Evolutionary conservation across 257 asterid species (phyloP), one percentile per base, ranked within the genome.

Genomic region (Apocynum venetum): DNA sequence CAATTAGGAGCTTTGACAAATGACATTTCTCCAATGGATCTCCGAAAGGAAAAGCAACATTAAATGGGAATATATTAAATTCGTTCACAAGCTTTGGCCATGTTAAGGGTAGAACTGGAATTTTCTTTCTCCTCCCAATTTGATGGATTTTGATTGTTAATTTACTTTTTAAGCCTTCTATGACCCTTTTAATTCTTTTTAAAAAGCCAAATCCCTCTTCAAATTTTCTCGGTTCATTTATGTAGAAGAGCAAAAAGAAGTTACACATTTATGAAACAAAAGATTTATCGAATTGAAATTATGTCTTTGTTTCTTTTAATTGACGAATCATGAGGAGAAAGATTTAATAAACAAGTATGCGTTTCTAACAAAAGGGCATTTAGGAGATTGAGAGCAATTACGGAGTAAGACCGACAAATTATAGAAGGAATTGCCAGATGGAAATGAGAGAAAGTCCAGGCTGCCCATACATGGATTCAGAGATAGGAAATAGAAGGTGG

Each of bases 371-470:
- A 56, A 49, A 55, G 80, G 79, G 74, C 43, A 65, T 41, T n/a
- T 53, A 15, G 69, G 56, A 40, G n/a, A 65, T 56, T 70, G 81
- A 49, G 48, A 61, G 57, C 11, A 1, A 53, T 8, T 14, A 51
- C 8, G 9, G 2, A 64, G 77, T 19, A 44, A 36, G 82, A 66
- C 87, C 76, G 84, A 83, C 85, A 72, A 59, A 59, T 66, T 61
- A 49, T 67, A 60, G 48, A 78, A 72, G 76, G 63, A 53, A 72
- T 72, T 57, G 82, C 69, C 81, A 81, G 80, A 56, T 43, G 57
- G 61, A 19, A 46, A 66, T 11, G 71, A 19, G 68, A 48, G 53
- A 76, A 82, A 79, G 74, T 78, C 87, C 87, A 83, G 80, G 88
- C 86, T 85, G 88, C 84, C 84, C 67, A 48, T 68, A 15, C 65